Base-by-base conservation (phyloP, 768 basidiomycete genomes). In the Pulveroboletus frians region DNA sequence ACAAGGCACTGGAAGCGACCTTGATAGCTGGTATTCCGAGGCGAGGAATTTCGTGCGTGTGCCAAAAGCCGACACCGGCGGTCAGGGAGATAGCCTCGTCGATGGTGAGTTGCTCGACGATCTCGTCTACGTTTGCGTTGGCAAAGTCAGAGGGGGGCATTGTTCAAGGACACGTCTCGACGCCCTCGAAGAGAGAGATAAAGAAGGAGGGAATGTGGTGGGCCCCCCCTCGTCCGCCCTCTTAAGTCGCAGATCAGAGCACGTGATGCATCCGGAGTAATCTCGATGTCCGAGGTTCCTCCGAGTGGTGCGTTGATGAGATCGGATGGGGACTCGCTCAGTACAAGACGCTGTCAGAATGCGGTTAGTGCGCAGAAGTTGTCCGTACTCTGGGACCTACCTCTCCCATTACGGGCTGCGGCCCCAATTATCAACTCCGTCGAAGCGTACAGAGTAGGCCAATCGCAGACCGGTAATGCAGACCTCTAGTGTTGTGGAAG, bases 61-160 rank as follows among this genome's bases (percentile, higher is more conserved):
- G 78, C 88, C 87, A 89, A 60, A 85, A 84, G 14, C 86, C 85
- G 17, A 83, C 83, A 15, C 86, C 88, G 2, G 83, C 84, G 6
- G 77, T 84, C 21, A 91, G 72, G 36, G 73, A 69, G 57, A 89
- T 86, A 0, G 85, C 82, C 59, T 90, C 88, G 32, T 88, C 86
- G 0, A 77, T 81, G 2, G 84, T 84, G 52, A 90, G 68, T 48
- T 79, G 71, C n/a, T 80, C 76, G 43, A 89, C 70, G 45, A 88
- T 69, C 39, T 80, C 73, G 52, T 76, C 71, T 40, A 90, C 71
- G 61, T 81, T 63, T 5, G 79, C 85, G 1, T 76, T 76, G 4
- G 81, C 79, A 57, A 89, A 86, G 60, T 84, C 80, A 26, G 85
- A 86, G 9, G 80, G 79, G 2, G 79, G 60, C 86, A 88, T 88